Percentiles rank a stretch among this genome's conserved stretches.
These are phyloP conservation scores for Aschersonia sp. DNA, from an alignment of 2,329 filamentous ascomycete genomes.

Conservation along the genomic window DNA sequence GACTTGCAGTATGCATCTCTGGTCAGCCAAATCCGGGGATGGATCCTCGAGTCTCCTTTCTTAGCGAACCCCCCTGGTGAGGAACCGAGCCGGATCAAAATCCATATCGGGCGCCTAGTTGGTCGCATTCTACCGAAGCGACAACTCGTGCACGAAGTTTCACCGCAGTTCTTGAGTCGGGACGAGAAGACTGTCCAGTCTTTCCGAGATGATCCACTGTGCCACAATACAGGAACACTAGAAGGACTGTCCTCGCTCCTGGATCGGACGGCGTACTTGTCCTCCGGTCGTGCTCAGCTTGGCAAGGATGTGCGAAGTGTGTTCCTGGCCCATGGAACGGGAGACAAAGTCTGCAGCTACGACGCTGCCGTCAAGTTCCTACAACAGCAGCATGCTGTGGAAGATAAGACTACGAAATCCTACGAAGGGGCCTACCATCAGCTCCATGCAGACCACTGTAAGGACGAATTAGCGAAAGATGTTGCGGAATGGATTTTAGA, in stretches of 20 bases:
- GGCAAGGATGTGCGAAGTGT: slow-evolving; percentile 45
- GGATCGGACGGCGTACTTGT: slow-evolving; percentile 52
- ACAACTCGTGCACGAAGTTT: slow-evolving; percentile 53
- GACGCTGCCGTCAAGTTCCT: slow-evolving; percentile 50
- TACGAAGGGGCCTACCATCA: slow-evolving; percentile 75
- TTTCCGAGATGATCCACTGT: slow-evolving; percentile 52
- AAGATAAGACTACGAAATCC: slow-evolving; percentile 55
- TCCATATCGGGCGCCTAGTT: slow-evolving; percentile 52
- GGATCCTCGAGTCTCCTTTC: slow-evolving; percentile 66
- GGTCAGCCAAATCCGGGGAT: slow-evolving; percentile 51
- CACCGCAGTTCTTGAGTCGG: slow-evolving; percentile 49
- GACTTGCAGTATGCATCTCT: slow-evolving; percentile 37
- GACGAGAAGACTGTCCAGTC: slow-evolving; percentile 48
- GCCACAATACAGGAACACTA: slow-evolving; percentile 77
- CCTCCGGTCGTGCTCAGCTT: slow-evolving; percentile 37
- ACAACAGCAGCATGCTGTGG: slow-evolving; percentile 36
- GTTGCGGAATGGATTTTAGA: slow-evolving; percentile 52
- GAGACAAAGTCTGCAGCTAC: slow-evolving; percentile 55
- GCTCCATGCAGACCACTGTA: slow-evolving; percentile 45
- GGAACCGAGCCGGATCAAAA: slow-evolving; percentile 47
- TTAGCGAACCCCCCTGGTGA: slow-evolving; percentile 55
- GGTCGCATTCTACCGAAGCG: slow-evolving; percentile 51
- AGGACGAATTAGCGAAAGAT: slow-evolving; percentile 41
- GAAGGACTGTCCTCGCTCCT: slow-evolving; percentile 66
- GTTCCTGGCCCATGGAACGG: slow-evolving; percentile 65